Evolutionary conservation across 805 yeast genomes (phyloP).

Genomic region (Wickerhamomyces alni): DNA sequence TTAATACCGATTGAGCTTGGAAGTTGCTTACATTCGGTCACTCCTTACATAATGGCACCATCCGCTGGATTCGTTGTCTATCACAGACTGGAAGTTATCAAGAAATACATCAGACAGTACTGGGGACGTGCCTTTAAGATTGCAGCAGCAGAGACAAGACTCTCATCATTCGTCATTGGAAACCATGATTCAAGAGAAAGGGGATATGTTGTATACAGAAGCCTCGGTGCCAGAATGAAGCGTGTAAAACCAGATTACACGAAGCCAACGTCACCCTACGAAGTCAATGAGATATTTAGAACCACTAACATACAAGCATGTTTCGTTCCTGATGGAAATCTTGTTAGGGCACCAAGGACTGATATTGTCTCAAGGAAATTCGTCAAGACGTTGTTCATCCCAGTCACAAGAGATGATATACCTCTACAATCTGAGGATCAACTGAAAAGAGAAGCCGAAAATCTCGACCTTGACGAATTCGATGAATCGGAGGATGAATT

Average conservation of each 20-base stretch:
- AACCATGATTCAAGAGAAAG: constrained; percentile 59
- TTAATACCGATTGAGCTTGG: constrained; percentile 15
- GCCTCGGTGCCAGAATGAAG: constrained; percentile 35
- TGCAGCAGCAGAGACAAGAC: constrained; percentile 51
- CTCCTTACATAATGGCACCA: not conserved
- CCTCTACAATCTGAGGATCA: constrained; percentile 35
- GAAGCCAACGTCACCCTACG: constrained; percentile 45
- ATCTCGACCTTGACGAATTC: constrained; percentile 32
- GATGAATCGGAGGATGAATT: constrained; percentile 37
- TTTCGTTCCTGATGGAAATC: constrained; percentile 76
- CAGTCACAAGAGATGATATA: constrained; percentile 76
- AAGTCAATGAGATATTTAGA: constrained; percentile 39
- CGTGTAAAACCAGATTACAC: constrained; percentile 47
- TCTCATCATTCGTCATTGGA: constrained; percentile 77
- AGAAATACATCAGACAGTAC: constrained; percentile 37
- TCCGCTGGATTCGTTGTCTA: constrained; percentile 1
- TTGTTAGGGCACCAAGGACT: constrained; percentile 79
- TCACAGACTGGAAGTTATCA: constrained; percentile 14
- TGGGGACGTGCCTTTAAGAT: constrained; percentile 60
- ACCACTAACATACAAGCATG: constrained; percentile 40
- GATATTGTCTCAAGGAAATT: constrained; percentile 68
- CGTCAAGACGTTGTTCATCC: constrained; percentile 64
- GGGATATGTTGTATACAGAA: constrained; percentile 59
- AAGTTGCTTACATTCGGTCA: not conserved
- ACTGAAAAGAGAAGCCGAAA: constrained; percentile 24